Evolutionary conservation across 2,329 filamentous ascomycete genomes (phyloP).

Genomic region (Cercospora sojina): DNA sequence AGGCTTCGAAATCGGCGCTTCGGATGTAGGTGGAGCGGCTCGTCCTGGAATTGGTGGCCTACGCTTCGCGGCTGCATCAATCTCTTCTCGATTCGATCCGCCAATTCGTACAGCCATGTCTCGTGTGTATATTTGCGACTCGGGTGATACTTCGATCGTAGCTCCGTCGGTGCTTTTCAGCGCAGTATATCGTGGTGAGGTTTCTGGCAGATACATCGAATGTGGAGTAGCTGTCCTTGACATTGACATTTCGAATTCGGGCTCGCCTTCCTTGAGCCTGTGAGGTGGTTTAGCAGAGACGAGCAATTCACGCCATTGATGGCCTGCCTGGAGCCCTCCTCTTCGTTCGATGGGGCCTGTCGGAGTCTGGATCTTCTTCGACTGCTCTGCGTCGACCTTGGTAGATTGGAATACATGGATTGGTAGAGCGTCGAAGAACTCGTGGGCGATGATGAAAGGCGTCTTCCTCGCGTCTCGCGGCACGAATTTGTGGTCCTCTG

Average conservation of each 20-base stretch:
- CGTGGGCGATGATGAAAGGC: conserved; percentile 93
- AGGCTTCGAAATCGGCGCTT: conserved; percentile 51
- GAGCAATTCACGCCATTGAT: conserved; percentile 80
- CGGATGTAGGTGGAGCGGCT: conserved; percentile 31
- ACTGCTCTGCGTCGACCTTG: conserved; percentile 34
- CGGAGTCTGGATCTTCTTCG: conserved; percentile 48
- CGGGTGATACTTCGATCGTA: conserved; percentile 85
- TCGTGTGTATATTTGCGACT: conserved; percentile 73
- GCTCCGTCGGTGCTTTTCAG: conserved; percentile 67
- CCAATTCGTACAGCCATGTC: conserved; percentile 86
- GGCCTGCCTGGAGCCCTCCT: conserved; percentile 38
- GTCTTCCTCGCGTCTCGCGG: conserved; percentile 66
- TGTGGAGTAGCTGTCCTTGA: conserved; percentile 75
- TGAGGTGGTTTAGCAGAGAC: conserved; percentile 61
- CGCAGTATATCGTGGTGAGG: conserved; percentile 73
- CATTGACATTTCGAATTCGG: conserved; percentile 85
- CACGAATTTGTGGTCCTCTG: conserved; percentile 82
- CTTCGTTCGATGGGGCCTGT: conserved; percentile 48
- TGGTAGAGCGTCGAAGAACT: conserved; percentile 97
- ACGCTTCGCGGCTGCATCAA: conserved; percentile 19
- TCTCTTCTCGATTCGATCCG: conserved; percentile 48
- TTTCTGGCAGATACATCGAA: conserved; percentile 78
- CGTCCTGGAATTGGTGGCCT: conserved; percentile 27
- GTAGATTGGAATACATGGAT: conserved; percentile 92
- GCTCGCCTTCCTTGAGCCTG: conserved; percentile 52